These are phyloP conservation scores for Eimeria tenella DNA, from an alignment of 169 alveolate species.

Conservation along the genomic window DNA sequence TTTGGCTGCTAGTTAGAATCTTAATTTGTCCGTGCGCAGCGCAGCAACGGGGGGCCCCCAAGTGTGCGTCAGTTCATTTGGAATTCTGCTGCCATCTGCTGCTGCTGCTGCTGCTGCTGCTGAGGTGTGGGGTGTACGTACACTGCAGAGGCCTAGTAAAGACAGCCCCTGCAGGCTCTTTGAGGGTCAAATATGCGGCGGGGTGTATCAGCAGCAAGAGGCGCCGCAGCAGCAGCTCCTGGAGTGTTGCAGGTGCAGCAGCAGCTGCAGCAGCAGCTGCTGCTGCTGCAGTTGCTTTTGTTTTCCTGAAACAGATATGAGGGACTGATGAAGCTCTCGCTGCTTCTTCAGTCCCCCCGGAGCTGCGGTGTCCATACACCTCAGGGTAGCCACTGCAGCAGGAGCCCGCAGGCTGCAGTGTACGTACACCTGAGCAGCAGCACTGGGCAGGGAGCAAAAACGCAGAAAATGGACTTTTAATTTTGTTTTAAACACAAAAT, in stretches of 20 bases:
- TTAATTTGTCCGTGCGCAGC: not conserved
- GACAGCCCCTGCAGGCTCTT: too few species aligned
- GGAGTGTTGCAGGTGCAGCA: not conserved
- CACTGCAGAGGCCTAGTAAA: too few species aligned
- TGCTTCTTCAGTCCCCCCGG: not conserved
- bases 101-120: conserved; percentile 26
- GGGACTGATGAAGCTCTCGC: not conserved
- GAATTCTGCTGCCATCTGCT: not conserved
- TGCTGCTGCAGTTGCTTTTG: not conserved
- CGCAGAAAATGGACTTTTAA: not conserved
- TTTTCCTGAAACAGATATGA: not conserved
- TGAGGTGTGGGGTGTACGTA: not conserved
- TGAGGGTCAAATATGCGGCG: too few species aligned
- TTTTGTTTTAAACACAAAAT: too few species aligned
- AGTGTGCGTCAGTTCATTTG: not conserved
- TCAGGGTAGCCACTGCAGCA: not conserved
- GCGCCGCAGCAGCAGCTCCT: not conserved
- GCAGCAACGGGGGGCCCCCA: not conserved
- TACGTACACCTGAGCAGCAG: not conserved
- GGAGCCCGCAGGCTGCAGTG: not conserved
- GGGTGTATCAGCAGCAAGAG: not conserved
- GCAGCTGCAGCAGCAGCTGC: not conserved
- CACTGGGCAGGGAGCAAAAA: not conserved
- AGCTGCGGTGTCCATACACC: not conserved
- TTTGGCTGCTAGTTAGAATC: not conserved